Conservation (phyloP, 345 rosid species). For the Ceriops tagal region DNA sequence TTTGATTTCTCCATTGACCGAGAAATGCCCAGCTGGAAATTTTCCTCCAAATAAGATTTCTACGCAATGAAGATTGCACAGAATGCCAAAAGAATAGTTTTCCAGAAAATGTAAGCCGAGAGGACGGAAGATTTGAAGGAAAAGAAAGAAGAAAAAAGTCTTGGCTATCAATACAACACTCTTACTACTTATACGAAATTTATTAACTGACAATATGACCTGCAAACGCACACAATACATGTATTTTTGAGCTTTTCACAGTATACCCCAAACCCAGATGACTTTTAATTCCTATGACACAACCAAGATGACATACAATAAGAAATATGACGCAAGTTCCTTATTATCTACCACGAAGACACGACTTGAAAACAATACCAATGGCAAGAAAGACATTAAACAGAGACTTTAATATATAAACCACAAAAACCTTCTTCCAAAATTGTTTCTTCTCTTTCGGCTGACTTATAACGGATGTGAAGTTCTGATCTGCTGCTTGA, state of each 20-base stretch:
- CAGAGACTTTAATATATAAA: conserved; percentile 37
- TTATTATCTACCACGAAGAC: conserved; percentile 63
- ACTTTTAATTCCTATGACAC: conserved; percentile 37
- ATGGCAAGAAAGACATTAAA: conserved; percentile 29
- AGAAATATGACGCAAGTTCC: conserved; percentile 36
- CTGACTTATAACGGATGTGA: conserved; percentile 42
- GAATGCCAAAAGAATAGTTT: not conserved
- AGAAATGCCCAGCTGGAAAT: not conserved
- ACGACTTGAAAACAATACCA: conserved; percentile 56
- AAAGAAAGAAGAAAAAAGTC: not conserved
- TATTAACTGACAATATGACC: conserved; percentile 33
- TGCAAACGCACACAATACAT: conserved; percentile 32
- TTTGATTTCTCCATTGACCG: too few species aligned
- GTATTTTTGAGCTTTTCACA: conserved; percentile 41
- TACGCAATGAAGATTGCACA: not conserved
- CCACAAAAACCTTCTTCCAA: conserved; percentile 56
- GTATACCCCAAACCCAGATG: conserved; percentile 38
- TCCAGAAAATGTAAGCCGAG: not conserved
- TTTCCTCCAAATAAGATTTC: not conserved
- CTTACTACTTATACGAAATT: conserved; percentile 14
- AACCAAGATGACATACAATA: conserved; percentile 30
- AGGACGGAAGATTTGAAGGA: not conserved
- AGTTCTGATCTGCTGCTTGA: conserved; percentile 60
- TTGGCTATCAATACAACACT: not conserved
- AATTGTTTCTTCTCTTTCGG: conserved; percentile 44